A percentile compares a stretch with the other conserved stretches of the same genome.
Conservation (phyloP, 2,329 filamentous ascomycete genomes). For the Akanthomyces lecanii region DNA sequence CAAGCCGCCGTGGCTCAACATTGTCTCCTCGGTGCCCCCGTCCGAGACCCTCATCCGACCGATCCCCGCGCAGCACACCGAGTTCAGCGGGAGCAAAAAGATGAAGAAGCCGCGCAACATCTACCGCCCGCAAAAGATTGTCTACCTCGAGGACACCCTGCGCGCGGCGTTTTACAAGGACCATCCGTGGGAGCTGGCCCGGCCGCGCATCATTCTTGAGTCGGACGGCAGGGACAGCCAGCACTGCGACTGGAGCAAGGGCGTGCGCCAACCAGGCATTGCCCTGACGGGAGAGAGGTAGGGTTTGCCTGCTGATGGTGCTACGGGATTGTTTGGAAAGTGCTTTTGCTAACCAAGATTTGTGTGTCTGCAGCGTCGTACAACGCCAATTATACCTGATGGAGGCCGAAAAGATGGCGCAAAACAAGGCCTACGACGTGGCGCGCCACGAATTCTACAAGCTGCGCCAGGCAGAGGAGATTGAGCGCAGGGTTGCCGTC, state of each 20-base stretch:
- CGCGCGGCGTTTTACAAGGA: slow-evolving; percentile 82
- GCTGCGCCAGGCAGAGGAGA: slow-evolving; percentile 74
- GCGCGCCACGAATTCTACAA: slow-evolving; percentile 89
- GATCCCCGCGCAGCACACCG: slow-evolving; percentile 44
- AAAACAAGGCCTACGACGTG: slow-evolving; percentile 73
- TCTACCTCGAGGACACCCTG: slow-evolving; percentile 78
- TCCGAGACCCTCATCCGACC: slow-evolving; percentile 54
- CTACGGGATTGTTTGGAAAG: too few species aligned
- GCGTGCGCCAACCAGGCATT: slow-evolving; percentile 68
- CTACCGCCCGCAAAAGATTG: slow-evolving; percentile 74
- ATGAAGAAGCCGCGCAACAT: slow-evolving; percentile 60
- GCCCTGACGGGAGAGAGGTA: slow-evolving; percentile 82
- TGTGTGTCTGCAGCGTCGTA: slow-evolving; percentile 62
- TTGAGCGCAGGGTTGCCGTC: slow-evolving; percentile 74
- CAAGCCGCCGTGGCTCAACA: slow-evolving; percentile 47
- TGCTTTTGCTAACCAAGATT: not conserved
- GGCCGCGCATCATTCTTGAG: slow-evolving; percentile 81
- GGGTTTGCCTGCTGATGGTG: slow-evolving; percentile 23
- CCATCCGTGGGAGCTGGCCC: slow-evolving; percentile 94
- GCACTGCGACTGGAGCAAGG: slow-evolving; percentile 72
- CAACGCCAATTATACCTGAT: slow-evolving; percentile 89
- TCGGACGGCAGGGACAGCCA: slow-evolving; percentile 77
- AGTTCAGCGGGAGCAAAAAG: slow-evolving; percentile 35
- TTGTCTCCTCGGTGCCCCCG: slow-evolving; percentile 52
- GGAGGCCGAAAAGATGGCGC: slow-evolving; percentile 56